Conservation (phyloP, 768 basidiomycete genomes). For the Tephrocybe sp. region DNA sequence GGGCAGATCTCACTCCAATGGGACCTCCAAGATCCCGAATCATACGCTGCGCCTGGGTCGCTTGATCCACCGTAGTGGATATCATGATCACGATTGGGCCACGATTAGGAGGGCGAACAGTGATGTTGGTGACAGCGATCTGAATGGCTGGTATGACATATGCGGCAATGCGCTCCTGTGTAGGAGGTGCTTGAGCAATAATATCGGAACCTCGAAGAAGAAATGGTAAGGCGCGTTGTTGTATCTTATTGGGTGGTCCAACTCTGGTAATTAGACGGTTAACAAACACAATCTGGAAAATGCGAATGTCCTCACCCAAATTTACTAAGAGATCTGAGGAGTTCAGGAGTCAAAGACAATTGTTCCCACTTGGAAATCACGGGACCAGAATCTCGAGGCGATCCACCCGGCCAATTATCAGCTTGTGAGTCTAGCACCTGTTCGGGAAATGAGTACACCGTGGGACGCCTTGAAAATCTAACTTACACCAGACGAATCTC, state of each 20-base stretch:
- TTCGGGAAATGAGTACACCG: conserved; percentile 10
- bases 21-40: conserved; percentile 91
- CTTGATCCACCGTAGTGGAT: conserved; percentile 98
- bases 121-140: conserved; percentile 67
- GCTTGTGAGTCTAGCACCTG: conserved; percentile 59
- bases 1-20: conserved; percentile 87
- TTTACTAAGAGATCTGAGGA: conserved; percentile 85
- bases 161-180: conserved; percentile 96
- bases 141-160: conserved; percentile 94
- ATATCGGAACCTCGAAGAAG: conserved; percentile 93
- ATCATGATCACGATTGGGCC: conserved; percentile 92
- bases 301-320: conserved; percentile 71
- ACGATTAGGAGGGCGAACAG: conserved; percentile 55
- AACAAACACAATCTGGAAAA: neutral
- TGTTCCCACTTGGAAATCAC: conserved; percentile 97
- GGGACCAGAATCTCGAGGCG: conserved; percentile 72
- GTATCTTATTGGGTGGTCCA: conserved; percentile 98
- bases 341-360: conserved; percentile 78
- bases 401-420: conserved; percentile 52
- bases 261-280: conserved; percentile 50
- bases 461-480: neutral
- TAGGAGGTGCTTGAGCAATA: conserved; percentile 98
- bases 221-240: conserved; percentile 95
- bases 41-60: conserved; percentile 95
- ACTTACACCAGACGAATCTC: conserved; percentile 76